Base-by-base conservation (phyloP, 2,329 filamentous ascomycete genomes). In the Xylariaceae sp. region DNA sequence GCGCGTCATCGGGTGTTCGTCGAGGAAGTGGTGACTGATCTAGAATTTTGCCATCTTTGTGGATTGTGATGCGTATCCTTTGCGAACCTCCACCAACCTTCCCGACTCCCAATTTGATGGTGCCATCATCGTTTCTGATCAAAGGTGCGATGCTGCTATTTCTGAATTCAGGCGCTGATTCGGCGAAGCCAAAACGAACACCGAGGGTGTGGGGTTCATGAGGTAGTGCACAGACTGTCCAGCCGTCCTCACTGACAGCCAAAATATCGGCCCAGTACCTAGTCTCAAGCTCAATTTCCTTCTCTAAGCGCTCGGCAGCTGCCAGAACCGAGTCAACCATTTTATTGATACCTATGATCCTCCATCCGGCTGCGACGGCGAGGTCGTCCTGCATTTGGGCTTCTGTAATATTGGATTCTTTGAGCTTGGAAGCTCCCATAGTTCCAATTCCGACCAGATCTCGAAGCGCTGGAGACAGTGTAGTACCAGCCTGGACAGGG, bases 221-320 rank as follows among this genome's bases (percentile, higher is more conserved):
- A 0, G 91, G 91, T 33, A 94, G 76, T 42, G 88, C 83, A 62
- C 88, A 93, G 15, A 97, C 77, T 16, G 89, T 87, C 93, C 94
- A 99, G 4, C 92, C 92, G 49, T 86, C 87, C 61, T 91, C 84
- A 60, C 88, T 91, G 37, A 97, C 85, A 8, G 85, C 83, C 40
- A 96, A 76, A 2, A 97, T 82, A 64, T 96, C 88, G 50, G 88
- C 82, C 94, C 94, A 99, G 71, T 96, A 99, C 63, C 82, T 87
- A 2, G 86, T 87, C 75, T 99, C 94, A 24, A 85, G 83, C 8
- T 83, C 80, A 27, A 95, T 88, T 70, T 96, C 92, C 9, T 81
- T 82, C 63, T 91, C 83, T 10, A 99, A 74, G 33, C 90, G 81
- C 21, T 81, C 79, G 0, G 89, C 88, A 4, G 92, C 87, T 8